phyloP scores from a whole-genome alignment of 2,329 filamentous ascomycete species.

The Aspergillus japonicus region DNA sequence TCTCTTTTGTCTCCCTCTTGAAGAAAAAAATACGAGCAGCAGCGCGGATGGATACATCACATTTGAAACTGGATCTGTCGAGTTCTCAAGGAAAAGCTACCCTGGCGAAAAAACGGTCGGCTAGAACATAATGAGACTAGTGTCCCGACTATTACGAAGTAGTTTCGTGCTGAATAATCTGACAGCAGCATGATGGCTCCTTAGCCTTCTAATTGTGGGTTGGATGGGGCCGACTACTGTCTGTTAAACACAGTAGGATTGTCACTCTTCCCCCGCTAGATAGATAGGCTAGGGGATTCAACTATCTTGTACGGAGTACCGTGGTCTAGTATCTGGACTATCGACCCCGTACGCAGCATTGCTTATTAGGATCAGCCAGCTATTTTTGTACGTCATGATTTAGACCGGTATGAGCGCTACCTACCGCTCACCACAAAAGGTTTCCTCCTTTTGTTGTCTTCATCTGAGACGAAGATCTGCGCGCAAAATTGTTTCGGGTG shows the following conservation, averaged over 20 bases:
- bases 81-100: background rate
- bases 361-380: background rate
- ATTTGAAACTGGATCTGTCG: background rate
- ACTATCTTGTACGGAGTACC: no score
- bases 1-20: background rate
- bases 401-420: background rate
- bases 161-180: constrained; percentile 1
- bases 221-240: no score
- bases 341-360: no score
- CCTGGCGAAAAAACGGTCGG: constrained; percentile 9
- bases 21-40: background rate
- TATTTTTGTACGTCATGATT: background rate
- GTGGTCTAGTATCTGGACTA: no score
- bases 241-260: no score
- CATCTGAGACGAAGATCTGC: background rate
- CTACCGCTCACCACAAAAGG: background rate
- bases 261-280: no score
- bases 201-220: no score
- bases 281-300: no score
- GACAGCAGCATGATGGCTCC: background rate
- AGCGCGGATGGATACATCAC: constrained; percentile 5
- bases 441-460: background rate
- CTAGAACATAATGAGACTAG: constrained; percentile 8
- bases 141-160: background rate
- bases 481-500: background rate